Base-by-base conservation (phyloP, 2,329 filamentous ascomycete genomes). In the Diplodia corticola region DNA sequence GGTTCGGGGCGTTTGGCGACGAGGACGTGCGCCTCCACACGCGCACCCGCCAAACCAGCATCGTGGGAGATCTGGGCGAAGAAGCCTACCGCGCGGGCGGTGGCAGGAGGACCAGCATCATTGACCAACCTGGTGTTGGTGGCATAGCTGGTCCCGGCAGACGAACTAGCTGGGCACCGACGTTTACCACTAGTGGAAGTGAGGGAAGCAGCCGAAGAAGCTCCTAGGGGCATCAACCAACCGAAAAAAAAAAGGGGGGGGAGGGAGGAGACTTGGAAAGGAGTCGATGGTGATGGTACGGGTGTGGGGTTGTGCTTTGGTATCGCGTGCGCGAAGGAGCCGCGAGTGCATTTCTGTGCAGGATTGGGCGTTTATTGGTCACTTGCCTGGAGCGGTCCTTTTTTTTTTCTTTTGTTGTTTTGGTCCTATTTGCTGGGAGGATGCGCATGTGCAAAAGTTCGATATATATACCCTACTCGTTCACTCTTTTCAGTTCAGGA, bases 1-100 rank as follows among this genome's bases (percentile, higher is more conserved):
- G 81, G 0, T 82, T 83, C 72, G 78, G 73, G 3, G 30, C 37
- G 15, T 48, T 61, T 10, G 55, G 46, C 46, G 64, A 66, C 28
- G 64, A 66, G 48, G 64, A 66, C 46, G 64, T 57, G 30, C 51
- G 51, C 33, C 33, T 64, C 24, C 63, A 65, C 51, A 65, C 53
- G 20, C 63, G 63, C 63, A 64, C 50, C 50, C 63, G 63, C 35
- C 50, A 53, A 17, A 35, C 63, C 2, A 64, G 63, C 50, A 48
- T 64, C 13, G 63, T 64, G 4, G 63, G 63, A 9, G 63, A 64
- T 13, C 37, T 55, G 9, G 50, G 50, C 17, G 35, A 51, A 17
- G 63, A 35, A 24, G 50, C 51, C n/a, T 44, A 64, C 50, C 24
- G 50, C 37, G 35, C 50, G 12, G 63, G 24, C 12, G 60, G 46